phyloP scores from a whole-genome alignment of 208 protist species.

The Leishmania guyanensis region DNA sequence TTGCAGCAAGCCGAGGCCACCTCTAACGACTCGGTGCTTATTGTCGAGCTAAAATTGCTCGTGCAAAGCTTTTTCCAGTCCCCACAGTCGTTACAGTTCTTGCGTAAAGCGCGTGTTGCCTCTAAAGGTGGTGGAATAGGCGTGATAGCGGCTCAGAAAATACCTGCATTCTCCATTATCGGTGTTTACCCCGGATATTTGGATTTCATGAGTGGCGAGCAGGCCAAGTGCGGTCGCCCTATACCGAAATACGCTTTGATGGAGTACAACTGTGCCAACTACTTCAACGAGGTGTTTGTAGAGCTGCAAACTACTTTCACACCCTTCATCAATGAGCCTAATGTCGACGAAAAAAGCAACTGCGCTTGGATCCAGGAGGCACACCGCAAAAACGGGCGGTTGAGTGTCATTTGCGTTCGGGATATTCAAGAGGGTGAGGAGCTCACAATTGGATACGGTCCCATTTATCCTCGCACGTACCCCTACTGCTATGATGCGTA shows the following conservation, averaged over 20 bases:
- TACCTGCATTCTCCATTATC: conserved; percentile 76
- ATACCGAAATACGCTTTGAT: conserved; percentile 75
- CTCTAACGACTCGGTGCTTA: conserved; percentile 24
- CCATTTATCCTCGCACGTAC: conserved; percentile 76
- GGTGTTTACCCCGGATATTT: conserved; percentile 85
- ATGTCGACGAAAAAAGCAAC: conserved; percentile 75
- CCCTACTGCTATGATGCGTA: conserved; percentile 83
- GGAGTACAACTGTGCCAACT: conserved; percentile 87
- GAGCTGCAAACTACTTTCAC: conserved; percentile 77
- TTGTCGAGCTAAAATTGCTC: conserved; percentile 31
- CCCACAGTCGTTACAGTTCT: conserved; percentile 36
- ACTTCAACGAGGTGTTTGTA: conserved; percentile 83
- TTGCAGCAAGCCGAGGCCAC: conserved; percentile 14
- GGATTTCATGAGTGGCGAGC: conserved; percentile 72
- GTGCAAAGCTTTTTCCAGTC: conserved; percentile 67
- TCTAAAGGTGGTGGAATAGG: conserved; percentile 68
- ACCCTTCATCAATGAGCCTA: conserved; percentile 90
- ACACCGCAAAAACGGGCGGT: conserved; percentile 50
- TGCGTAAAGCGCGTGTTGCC: conserved; percentile 42
- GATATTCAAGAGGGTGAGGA: conserved; percentile 74
- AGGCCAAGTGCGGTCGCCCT: conserved; percentile 71
- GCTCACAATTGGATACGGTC: conserved; percentile 86
- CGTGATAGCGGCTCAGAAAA: conserved; percentile 60
- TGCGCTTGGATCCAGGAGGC: conserved; percentile 89
- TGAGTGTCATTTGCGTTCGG: conserved; percentile 80